Evolutionary conservation across 1,284 basidiomycete genomes (phyloP).

Genomic region (Leccinum pachyderme): DNA sequence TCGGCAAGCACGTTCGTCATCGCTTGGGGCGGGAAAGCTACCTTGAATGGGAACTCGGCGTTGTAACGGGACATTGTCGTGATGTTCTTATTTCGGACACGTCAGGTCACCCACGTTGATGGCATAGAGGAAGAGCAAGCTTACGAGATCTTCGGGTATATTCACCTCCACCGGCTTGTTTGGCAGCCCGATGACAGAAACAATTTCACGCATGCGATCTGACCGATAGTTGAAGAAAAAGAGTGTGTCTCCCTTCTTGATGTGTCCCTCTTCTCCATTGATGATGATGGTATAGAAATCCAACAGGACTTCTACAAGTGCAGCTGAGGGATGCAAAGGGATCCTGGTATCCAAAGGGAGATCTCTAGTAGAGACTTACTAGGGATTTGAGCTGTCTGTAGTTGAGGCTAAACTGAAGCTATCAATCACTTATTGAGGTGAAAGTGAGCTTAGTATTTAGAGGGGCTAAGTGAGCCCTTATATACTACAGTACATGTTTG

Average conservation of each 20-base stretch:
- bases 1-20: conserved; percentile 94
- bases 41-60: conserved; percentile 79
- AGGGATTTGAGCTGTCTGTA: too few species aligned
- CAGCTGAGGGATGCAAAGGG: too few species aligned
- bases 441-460: too few species aligned
- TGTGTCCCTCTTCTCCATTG: conserved; percentile 72
- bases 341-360: too few species aligned
- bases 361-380: too few species aligned
- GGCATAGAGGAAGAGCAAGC: conserved; percentile 7
- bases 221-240: conserved; percentile 97
- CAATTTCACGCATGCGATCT: conserved; percentile 89
- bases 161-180: conserved; percentile 68
- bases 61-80: conserved; percentile 95
- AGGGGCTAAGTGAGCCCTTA: too few species aligned
- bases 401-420: too few species aligned
- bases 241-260: conserved; percentile 79
- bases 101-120: not conserved
- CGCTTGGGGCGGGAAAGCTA: conserved; percentile 85
- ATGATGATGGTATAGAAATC: conserved; percentile 89
- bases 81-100: conserved; percentile 53
- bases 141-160: conserved; percentile 80
- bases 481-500: too few species aligned
- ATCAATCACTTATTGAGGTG: too few species aligned
- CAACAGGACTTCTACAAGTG: too few species aligned
- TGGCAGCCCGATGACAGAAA: conserved; percentile 72